phyloP scores from a whole-genome alignment of 2,329 filamentous ascomycete genomes.

The Calonectria naviculata region DNA sequence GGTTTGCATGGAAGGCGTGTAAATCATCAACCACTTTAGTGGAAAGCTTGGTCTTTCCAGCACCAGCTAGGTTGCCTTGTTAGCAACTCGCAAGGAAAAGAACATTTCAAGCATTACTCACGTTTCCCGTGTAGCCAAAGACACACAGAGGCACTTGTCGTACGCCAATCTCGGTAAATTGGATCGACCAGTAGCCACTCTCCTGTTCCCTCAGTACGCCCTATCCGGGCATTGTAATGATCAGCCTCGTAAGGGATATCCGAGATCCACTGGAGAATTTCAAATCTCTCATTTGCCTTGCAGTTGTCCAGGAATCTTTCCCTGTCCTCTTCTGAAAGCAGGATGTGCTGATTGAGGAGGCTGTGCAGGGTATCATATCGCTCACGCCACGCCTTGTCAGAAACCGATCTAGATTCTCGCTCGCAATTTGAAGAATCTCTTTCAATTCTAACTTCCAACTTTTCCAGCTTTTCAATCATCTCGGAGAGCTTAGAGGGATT shows the following conservation, averaged over 20 bases:
- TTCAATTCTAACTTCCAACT: neutral
- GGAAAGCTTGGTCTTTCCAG: constrained; percentile 26
- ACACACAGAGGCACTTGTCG: neutral
- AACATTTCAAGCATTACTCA: neutral
- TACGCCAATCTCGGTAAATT: constrained; percentile 15
- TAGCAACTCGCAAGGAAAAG: neutral
- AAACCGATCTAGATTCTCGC: neutral
- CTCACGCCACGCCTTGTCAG: neutral
- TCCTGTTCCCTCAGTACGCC: constrained; percentile 17
- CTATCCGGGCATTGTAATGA: constrained; percentile 13
- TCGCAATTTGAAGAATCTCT: neutral
- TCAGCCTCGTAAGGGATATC: constrained; percentile 20
- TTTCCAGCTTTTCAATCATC: neutral
- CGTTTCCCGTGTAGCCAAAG: constrained; percentile 22
- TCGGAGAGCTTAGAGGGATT: neutral
- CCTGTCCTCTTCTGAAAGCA: neutral
- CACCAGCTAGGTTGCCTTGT: constrained; percentile 9
- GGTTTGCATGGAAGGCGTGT: neutral
- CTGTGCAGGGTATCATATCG: neutral
- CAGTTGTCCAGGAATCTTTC: constrained; percentile 9
- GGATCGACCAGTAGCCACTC: constrained; percentile 15
- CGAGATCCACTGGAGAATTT: constrained; percentile 26
- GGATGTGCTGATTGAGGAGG: neutral
- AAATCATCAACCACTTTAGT: constrained; percentile 21
- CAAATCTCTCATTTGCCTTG: constrained; percentile 15